Evolutionary conservation across 2,329 filamentous ascomycete genomes (phyloP), one percentile per base, ranked within the genome.

Genomic region (Claviceps sp.): DNA sequence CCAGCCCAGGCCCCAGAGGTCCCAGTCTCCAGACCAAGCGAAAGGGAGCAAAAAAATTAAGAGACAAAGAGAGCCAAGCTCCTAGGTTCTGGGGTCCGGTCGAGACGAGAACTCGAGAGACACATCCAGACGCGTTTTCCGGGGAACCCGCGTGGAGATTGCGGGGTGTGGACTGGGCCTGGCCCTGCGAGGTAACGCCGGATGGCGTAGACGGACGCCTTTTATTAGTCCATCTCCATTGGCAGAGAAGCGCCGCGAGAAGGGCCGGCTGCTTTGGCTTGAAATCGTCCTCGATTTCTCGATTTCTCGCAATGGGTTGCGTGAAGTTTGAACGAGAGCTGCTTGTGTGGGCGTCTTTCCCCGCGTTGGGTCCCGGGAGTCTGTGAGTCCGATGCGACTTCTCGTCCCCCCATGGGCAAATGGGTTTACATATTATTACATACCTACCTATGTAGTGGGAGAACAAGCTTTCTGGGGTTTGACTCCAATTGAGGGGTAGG

Each of bases 221-320:
- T 34, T 34, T 34, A 50, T 34, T 34, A 50, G 53, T 48, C 54
- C 47, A 55, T 50, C 50, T 47, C 43, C 50, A 43, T 20, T 52
- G 47, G 50, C 50, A 58, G 57, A 66, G 63, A 66, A 66, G 64
- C 64, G 64, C 64, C 64, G 30, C 30, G 63, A 66, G 64, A 62
- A 66, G 58, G 55, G 64, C 63, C 64, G 63, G 58, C 43, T 34
- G 54, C 37, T 42, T 34, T 34, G 30, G 18, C 37, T 20, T 41
- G 7, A n/a, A 34, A 34, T 34, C 30, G 30, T 34, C 30, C 11
- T 37, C 20, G 20, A 22, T 34, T 37, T 38, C 11, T 37, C 20
- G 20, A 22, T 34, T 37, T 38, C 4, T 42, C 37, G 37, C 8
- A 43, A 8, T 43, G 6, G n/a, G 8, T 20, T 34, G 30, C 7